Conservation (phyloP, 768 basidiomycete species). For the Cystoderma amianthinum region DNA sequence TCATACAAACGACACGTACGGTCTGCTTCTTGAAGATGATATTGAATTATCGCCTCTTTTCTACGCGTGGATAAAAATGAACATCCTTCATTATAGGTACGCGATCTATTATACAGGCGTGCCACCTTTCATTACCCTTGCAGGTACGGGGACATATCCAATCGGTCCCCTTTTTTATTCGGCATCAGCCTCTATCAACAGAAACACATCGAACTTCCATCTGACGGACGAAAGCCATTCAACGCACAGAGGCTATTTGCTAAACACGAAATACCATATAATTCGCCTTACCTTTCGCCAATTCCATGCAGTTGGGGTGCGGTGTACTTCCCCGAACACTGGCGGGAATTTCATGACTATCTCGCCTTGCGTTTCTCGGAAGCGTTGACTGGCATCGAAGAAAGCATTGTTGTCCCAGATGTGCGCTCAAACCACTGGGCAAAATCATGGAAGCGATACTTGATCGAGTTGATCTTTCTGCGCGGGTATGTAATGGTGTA, state of each 20-base stretch:
- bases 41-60: conserved; percentile 79
- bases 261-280: conserved; percentile 23
- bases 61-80: conserved; percentile 82
- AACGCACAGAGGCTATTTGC: conserved; percentile 57
- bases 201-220: conserved; percentile 69
- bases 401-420: conserved; percentile 50
- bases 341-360: conserved; percentile 82
- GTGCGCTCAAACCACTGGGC: conserved; percentile 80
- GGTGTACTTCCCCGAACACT: conserved; percentile 83
- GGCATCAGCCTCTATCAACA: conserved; percentile 87
- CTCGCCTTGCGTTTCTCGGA: conserved; percentile 67
- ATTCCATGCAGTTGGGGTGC: conserved; percentile 92
- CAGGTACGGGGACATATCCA: conserved; percentile 47
- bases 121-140: conserved; percentile 1
- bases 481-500: conserved; percentile 87
- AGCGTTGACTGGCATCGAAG: conserved; percentile 26
- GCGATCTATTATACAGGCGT: conserved; percentile 3
- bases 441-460: conserved; percentile 83
- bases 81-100: conserved; percentile 72
- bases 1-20: conserved; percentile 62
- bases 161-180: conserved; percentile 46
- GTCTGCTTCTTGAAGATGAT: conserved; percentile 80
- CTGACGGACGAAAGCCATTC: conserved; percentile 61
- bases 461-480: conserved; percentile 80
- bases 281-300: conserved; percentile 76